Evolutionary conservation across 495 filamentous ascomycete species (phyloP).

Genomic region (Penicillium coprophilum): DNA sequence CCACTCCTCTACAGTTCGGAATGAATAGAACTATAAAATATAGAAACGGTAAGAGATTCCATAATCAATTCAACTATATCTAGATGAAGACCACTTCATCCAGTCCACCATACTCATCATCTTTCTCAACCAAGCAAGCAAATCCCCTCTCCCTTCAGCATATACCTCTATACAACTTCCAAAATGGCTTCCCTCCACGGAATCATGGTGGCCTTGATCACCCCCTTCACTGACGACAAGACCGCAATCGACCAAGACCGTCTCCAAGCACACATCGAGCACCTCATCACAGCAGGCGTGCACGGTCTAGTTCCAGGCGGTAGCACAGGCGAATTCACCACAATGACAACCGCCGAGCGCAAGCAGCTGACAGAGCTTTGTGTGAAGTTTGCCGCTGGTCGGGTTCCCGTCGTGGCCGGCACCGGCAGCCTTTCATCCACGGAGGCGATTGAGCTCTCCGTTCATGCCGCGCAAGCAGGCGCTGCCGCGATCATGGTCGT

Average conservation of each 20-base stretch:
- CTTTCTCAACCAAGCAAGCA: not conserved
- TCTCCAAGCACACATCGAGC: constrained; percentile 39
- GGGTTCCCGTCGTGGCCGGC: constrained; percentile 37
- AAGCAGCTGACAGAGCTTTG: constrained; percentile 42
- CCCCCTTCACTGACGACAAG: constrained; percentile 38
- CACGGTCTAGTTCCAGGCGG: constrained; percentile 44
- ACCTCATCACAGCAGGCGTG: constrained; percentile 33
- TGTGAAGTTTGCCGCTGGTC: constrained; percentile 35
- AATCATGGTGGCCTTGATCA: constrained; percentile 41
- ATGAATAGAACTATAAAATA: not conserved
- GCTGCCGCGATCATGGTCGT: constrained; percentile 41
- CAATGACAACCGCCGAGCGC: constrained; percentile 31
- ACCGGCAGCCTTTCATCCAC: constrained; percentile 30
- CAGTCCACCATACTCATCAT: not conserved
- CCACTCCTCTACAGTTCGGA: not conserved
- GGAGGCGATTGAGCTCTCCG: constrained; percentile 37
- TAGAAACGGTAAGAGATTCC: constrained; percentile 10
- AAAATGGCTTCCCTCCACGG: constrained; percentile 30
- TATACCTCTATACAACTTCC: not conserved
- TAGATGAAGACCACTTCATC: constrained; percentile 8
- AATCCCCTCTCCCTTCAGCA: not conserved
- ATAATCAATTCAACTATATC: constrained; percentile 10
- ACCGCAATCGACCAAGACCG: constrained; percentile 32
- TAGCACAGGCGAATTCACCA: constrained; percentile 44
- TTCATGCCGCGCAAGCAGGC: constrained; percentile 33